phyloP scores from a whole-genome alignment of 805 yeast species.

The Candida namnaoensis region DNA sequence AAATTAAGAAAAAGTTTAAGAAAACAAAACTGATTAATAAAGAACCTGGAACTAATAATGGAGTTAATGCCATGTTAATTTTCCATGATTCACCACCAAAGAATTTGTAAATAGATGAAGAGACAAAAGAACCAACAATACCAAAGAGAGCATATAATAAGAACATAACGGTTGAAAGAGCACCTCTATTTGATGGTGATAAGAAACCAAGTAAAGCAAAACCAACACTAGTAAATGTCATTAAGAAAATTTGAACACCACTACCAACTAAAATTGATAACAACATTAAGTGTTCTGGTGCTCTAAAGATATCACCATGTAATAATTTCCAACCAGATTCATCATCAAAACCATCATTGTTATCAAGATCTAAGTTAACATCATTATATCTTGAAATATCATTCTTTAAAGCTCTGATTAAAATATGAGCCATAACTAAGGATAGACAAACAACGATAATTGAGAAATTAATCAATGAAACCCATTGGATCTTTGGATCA shows the following conservation, averaged over 20 bases:
- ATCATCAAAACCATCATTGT: constrained; percentile 64
- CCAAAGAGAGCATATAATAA: constrained; percentile 77
- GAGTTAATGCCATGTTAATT: constrained; percentile 73
- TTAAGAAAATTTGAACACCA: constrained; percentile 76
- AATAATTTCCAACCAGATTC: constrained; percentile 97
- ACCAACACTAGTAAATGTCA: constrained; percentile 62
- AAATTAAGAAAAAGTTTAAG: constrained; percentile 75
- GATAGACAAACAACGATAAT: constrained; percentile 73
- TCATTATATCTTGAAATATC: constrained; percentile 89
- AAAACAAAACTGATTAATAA: constrained; percentile 56
- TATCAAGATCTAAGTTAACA: constrained; percentile 61
- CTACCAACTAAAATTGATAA: constrained; percentile 81
- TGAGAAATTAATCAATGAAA: constrained; percentile 81
- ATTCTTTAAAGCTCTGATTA: constrained; percentile 69
- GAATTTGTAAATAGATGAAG: constrained; percentile 77
- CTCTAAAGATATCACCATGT: constrained; percentile 90
- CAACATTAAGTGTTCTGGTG: constrained; percentile 63
- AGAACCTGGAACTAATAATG: constrained; percentile 75
- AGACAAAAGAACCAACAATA: constrained; percentile 76
- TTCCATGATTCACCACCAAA: constrained; percentile 94
- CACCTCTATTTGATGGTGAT: constrained; percentile 93
- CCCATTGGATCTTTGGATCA: constrained; percentile 95
- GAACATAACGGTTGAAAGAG: constrained; percentile 85
- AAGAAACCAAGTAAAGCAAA: constrained; percentile 86
- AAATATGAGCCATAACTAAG: constrained; percentile 67